Evolutionary conservation across 306 rosid species (phyloP).

Genomic region (Lotus japonicus): DNA sequence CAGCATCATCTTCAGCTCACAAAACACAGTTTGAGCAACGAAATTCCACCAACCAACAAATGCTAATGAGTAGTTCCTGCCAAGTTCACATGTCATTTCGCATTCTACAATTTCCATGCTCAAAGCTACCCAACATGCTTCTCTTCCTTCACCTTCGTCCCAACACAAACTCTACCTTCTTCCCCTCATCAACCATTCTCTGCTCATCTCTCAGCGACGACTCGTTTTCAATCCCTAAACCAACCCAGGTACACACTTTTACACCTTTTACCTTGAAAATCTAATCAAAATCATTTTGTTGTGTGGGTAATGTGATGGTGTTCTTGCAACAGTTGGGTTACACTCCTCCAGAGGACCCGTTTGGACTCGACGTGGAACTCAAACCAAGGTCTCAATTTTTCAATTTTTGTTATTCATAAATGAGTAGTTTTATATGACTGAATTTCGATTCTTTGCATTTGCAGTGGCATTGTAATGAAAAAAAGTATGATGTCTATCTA

Average conservation of each 20-base stretch:
- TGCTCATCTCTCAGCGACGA: constrained; percentile 43
- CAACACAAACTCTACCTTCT: constrained; percentile 11
- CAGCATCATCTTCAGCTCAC: no score
- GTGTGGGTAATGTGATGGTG: neutral
- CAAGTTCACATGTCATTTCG: constrained; percentile 32
- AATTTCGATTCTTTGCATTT: no score
- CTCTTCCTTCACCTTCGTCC: constrained; percentile 32
- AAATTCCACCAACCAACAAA: no score
- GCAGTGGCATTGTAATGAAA: no score
- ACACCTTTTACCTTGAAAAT: no score
- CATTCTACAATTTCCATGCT: constrained; percentile 27
- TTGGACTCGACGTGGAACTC: constrained; percentile 52
- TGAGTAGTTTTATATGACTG: no score
- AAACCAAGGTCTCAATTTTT: constrained; percentile 47
- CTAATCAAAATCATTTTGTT: no score
- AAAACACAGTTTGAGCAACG: no score
- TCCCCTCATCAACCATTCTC: constrained; percentile 29
- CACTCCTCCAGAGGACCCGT: constrained; percentile 62
- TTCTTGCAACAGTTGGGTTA: constrained; percentile 52
- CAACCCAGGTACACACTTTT: constrained; percentile 26
- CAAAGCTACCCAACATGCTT: neutral
- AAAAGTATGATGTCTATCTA: no score
- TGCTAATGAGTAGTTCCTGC: constrained; percentile 21
- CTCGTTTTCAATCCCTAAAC: constrained; percentile 42
- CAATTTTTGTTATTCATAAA: neutral